Percentiles rank a stretch among this genome's conserved stretches.
Conservation (phyloP, 2,329 filamentous ascomycete species). For the Colletotrichum sublineola region DNA sequence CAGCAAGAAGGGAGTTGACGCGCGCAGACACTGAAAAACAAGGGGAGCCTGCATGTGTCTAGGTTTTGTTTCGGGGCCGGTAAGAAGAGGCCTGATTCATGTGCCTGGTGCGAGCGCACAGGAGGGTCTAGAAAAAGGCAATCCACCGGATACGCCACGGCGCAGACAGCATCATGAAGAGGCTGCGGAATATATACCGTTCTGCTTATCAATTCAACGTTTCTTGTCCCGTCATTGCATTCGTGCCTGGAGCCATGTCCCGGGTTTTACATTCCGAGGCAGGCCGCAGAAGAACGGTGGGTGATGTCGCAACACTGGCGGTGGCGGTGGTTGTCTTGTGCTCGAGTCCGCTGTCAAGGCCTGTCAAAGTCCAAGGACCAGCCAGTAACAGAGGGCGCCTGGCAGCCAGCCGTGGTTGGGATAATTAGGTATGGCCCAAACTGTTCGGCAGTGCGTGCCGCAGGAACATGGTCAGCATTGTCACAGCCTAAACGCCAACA, state of each 20-base stretch:
- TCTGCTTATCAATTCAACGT: neutral
- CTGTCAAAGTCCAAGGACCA: neutral
- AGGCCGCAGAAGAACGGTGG: neutral
- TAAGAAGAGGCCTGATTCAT: constrained; percentile 13
- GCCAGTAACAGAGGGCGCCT: neutral
- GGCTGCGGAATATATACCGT: constrained; percentile 13
- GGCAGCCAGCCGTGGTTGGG: neutral
- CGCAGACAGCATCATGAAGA: constrained; percentile 19
- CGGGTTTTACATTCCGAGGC: too few species aligned
- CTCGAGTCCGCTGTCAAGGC: neutral
- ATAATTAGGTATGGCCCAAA: neutral
- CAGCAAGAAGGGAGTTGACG: constrained; percentile 9
- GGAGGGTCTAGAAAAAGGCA: neutral
- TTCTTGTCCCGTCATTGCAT: neutral
- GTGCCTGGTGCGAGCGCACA: constrained; percentile 7
- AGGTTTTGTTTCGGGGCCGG: constrained; percentile 8
- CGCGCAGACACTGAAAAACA: constrained; percentile 2
- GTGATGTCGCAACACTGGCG: neutral
- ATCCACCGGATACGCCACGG: neutral
- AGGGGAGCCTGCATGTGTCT: constrained; percentile 12
- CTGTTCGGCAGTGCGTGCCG: neutral
- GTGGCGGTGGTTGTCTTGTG: neutral
- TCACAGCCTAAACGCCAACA: neutral
- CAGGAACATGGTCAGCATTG: neutral
- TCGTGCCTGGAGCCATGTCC: neutral